phyloP scores from a whole-genome alignment of 2,329 filamentous ascomycete genomes.

The Exophiala lecanii-corni region DNA sequence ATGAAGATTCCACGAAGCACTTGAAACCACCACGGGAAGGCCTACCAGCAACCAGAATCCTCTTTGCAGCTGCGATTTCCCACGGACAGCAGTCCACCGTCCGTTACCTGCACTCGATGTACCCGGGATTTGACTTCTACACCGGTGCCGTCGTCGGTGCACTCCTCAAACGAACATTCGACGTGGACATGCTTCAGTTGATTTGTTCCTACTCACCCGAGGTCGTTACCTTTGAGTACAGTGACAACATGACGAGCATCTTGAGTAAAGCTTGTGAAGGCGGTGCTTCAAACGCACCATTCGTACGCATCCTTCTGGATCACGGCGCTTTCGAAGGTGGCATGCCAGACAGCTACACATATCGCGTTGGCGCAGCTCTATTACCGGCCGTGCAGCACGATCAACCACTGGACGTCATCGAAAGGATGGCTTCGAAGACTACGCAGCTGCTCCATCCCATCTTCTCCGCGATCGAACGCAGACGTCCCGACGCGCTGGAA shows the following conservation, averaged over 20 bases:
- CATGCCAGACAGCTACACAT: constrained; percentile 3
- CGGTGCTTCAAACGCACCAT: constrained; percentile 2
- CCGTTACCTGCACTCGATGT: constrained; percentile 1
- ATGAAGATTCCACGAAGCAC: constrained; percentile 1
- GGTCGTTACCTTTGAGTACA: constrained; percentile 1
- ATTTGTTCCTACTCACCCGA: constrained; percentile 4
- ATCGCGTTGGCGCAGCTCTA: constrained; percentile 1
- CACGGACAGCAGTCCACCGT: constrained; percentile 2
- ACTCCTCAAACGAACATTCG: constrained; percentile 2
- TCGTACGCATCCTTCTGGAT: constrained; percentile 4
- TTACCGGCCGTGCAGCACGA: constrained; percentile 2
- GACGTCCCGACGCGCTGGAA: constrained; percentile 5
- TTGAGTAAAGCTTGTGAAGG: constrained; percentile 1
- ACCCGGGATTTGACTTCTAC: constrained; percentile 2
- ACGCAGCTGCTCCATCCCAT: constrained; percentile 3
- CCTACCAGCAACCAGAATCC: too few species aligned
- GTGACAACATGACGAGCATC: constrained; percentile 2
- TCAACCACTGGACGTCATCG: constrained; percentile 1
- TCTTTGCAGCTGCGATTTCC: constrained; percentile 1
- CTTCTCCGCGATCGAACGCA: constrained; percentile 2
- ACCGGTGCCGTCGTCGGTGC: background rate
- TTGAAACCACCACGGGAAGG: background rate
- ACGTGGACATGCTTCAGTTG: constrained; percentile 2
- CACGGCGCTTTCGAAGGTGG: constrained; percentile 2
- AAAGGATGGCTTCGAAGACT: constrained; percentile 2